Conservation (phyloP, 2,329 filamentous ascomycete genomes). For the Pseudogymnoascus sp. region DNA sequence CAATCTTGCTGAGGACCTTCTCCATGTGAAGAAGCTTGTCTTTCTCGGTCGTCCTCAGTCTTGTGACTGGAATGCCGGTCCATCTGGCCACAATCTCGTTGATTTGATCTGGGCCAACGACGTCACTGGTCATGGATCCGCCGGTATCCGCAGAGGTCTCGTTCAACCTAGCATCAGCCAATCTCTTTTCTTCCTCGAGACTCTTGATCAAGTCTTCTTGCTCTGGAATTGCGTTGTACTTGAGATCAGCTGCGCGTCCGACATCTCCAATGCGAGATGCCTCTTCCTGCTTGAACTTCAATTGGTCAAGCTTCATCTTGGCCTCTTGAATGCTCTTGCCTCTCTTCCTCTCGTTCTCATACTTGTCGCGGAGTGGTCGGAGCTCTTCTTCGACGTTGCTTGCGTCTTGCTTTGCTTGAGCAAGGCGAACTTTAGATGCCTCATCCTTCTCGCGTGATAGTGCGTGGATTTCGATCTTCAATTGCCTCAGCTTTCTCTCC, state of each 20-base stretch:
- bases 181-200: slow-evolving; percentile 74
- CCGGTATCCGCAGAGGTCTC: slow-evolving; percentile 49
- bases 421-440: slow-evolving; percentile 76
- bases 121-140: slow-evolving; percentile 77
- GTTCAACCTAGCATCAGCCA: slow-evolving; percentile 66
- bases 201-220: slow-evolving; percentile 72
- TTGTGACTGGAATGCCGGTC: slow-evolving; percentile 96
- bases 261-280: slow-evolving; percentile 84
- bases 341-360: slow-evolving; percentile 85
- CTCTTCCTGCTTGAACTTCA: slow-evolving; percentile 88
- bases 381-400: slow-evolving; percentile 93
- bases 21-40: slow-evolving; percentile 99
- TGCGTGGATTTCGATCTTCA: slow-evolving; percentile 96
- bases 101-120: slow-evolving; percentile 95
- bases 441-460: slow-evolving; percentile 91
- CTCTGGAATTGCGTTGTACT: slow-evolving; percentile 96
- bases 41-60: slow-evolving; percentile 91
- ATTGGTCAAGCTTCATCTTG: slow-evolving; percentile 87
- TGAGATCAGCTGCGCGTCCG: slow-evolving; percentile 81
- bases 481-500: slow-evolving; percentile 80
- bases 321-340: slow-evolving; percentile 89
- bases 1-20: slow-evolving; percentile 70
- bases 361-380: slow-evolving; percentile 86
- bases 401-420: slow-evolving; percentile 79
- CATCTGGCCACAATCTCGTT: slow-evolving; percentile 96